Evolutionary conservation across 2,329 filamentous ascomycete species (phyloP), one percentile per base, ranked within the genome.

Genomic region (Diaporthe citri): DNA sequence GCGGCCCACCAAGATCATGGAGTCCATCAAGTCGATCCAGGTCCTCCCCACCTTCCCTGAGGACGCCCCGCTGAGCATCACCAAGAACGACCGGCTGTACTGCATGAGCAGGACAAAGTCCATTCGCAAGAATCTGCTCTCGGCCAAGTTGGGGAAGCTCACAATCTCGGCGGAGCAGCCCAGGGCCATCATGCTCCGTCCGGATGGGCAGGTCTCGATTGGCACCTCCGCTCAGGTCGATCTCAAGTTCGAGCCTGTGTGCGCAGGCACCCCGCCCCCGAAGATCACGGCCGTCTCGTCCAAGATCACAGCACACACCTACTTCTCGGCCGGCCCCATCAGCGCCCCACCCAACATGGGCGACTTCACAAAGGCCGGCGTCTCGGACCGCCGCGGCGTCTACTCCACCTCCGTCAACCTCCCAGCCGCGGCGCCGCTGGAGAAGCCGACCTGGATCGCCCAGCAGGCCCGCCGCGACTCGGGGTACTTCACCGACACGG

Each of bases 231-330:
- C 87, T 34, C 83, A 81, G 70, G 78, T 91, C 70, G 81, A 84
- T 77, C 81, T 91, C 12, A 82, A 82, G 73, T 91, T 90, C 76
- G 84, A 85, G 73, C 87, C 89, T 0, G 78, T 82, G 1, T 83
- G 85, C 4, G 78, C 82, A 70, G 86, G 87, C 55, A 80, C 84
- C 4, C 77, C 81, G 2, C 86, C 88, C 8, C 89, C 89, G 52
- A 87, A 84, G 78, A 81, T 91, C 76, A 86, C 86, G 51, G 83
- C 82, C 2, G 83, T 90, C 12, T 82, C 86, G 5, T 86, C 85
- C 74, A 91, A 91, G 82, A 78, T 91, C 41, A 83, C 85, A 1
- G 84, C 88, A 0, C 85, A 87, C 73, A 91, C 89, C 9, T 90
- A 86, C 82, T 91, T 87, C 80, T 86, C 87, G 76, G 83, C 84